Evolutionary conservation across 208 protist species (phyloP).

Genomic region (Acanthamoeba triangularis): DNA sequence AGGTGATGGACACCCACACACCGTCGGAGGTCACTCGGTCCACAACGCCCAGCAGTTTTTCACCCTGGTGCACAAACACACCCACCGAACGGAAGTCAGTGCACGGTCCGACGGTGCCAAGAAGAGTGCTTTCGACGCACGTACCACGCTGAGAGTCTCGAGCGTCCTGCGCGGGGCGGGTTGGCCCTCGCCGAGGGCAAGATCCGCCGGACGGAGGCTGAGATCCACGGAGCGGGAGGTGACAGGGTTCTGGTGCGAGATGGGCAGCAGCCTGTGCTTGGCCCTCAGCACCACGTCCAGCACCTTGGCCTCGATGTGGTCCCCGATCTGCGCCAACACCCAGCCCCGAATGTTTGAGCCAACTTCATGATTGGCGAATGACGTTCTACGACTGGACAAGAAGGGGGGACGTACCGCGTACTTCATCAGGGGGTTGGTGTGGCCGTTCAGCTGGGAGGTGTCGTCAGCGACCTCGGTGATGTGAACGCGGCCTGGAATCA

Average conservation of each 20-base stretch:
- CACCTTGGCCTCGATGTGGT: slow-evolving; percentile 53
- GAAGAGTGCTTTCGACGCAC: neutral
- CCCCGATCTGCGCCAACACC: slow-evolving; percentile 32
- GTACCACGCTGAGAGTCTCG: slow-evolving; percentile 35
- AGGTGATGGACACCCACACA: slow-evolving; percentile 63
- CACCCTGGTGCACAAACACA: neutral
- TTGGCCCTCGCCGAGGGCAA: neutral
- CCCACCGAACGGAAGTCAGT: too few species aligned
- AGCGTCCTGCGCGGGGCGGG: neutral
- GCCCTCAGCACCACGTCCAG: slow-evolving; percentile 55
- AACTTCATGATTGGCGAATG: neutral
- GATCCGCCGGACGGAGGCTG: slow-evolving; percentile 40
- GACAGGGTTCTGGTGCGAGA: slow-evolving; percentile 73
- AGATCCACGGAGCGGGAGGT: slow-evolving; percentile 48
- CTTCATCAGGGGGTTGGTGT: slow-evolving; percentile 17
- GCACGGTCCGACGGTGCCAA: too few species aligned
- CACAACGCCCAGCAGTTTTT: slow-evolving; percentile 71
- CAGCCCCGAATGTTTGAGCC: neutral
- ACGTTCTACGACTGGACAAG: neutral
- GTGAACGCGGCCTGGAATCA: slow-evolving; percentile 33
- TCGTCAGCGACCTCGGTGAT: slow-evolving; percentile 71
- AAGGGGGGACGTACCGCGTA: neutral
- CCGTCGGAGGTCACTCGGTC: slow-evolving; percentile 36
- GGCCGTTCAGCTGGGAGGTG: slow-evolving; percentile 41
- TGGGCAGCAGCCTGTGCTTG: slow-evolving; percentile 67